phyloP scores from a whole-genome alignment of 2,329 filamentous ascomycete genomes.

The Monosporascus sp. region DNA sequence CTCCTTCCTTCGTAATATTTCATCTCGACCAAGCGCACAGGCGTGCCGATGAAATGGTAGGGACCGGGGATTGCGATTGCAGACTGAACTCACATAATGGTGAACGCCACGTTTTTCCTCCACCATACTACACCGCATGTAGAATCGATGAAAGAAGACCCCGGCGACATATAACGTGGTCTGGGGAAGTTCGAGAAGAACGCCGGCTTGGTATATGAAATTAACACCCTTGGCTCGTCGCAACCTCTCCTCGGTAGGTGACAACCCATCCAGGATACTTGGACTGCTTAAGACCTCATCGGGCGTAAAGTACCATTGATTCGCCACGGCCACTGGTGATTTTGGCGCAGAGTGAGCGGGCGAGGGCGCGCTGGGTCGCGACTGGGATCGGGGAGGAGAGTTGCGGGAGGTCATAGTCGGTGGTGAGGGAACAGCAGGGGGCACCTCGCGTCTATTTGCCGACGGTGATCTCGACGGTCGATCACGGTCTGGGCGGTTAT shows the following conservation, averaged over 20 bases:
- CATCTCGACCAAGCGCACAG: not conserved
- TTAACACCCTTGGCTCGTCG: slow-evolving; percentile 88
- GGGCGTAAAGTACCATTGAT: slow-evolving; percentile 86
- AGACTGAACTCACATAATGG: slow-evolving; percentile 66
- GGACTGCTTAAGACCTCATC: slow-evolving; percentile 80
- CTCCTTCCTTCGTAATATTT: not conserved
- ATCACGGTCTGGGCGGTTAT: slow-evolving; percentile 5
- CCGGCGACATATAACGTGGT: slow-evolving; percentile 88
- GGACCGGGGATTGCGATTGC: not conserved
- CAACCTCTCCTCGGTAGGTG: slow-evolving; percentile 70
- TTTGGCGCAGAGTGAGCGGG: slow-evolving; percentile 36
- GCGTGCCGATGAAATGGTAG: too few species aligned
- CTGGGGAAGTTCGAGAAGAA: slow-evolving; percentile 87
- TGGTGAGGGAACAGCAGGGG: slow-evolving; percentile 58
- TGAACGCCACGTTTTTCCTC: slow-evolving; percentile 74
- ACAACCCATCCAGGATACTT: slow-evolving; percentile 77
- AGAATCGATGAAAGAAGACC: slow-evolving; percentile 93
- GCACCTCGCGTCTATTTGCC: slow-evolving; percentile 47
- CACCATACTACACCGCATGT: slow-evolving; percentile 83
- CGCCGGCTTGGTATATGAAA: slow-evolving; percentile 92
- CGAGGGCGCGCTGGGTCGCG: slow-evolving; percentile 38
- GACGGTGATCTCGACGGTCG: slow-evolving; percentile 45
- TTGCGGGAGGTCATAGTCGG: slow-evolving; percentile 51
- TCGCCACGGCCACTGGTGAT: slow-evolving; percentile 31
- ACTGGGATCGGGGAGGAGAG: slow-evolving; percentile 42